Evolutionary conservation across 768 basidiomycete species (phyloP).

Genomic region (Tricholoma flavovirens): DNA sequence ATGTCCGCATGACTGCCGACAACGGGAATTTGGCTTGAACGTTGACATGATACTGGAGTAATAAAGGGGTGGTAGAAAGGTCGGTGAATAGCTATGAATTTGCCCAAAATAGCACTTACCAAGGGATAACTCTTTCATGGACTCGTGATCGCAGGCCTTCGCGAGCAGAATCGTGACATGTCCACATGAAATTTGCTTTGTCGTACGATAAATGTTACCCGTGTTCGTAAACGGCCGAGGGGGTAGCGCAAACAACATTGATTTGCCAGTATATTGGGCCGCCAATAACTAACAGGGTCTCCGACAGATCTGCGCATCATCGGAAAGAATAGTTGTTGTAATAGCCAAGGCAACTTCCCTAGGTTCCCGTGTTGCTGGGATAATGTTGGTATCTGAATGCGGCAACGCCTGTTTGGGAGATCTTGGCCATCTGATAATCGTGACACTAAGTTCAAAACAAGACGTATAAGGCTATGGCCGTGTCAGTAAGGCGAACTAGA

Average conservation of each 20-base stretch:
- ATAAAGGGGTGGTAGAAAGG: background rate
- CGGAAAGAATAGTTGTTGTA: background rate
- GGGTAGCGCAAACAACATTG: background rate
- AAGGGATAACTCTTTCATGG: background rate
- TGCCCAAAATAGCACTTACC: background rate
- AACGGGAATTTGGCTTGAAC: slow-evolving; percentile 1
- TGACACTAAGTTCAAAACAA: background rate
- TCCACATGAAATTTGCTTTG: background rate
- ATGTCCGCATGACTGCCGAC: background rate
- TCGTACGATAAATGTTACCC: background rate
- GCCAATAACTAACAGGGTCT: background rate
- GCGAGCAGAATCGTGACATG: too few relatives aligned
- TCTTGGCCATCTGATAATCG: background rate
- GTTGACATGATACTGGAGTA: slow-evolving; percentile 2
- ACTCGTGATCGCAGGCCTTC: background rate
- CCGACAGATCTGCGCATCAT: background rate
- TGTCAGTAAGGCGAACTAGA: too few relatives aligned
- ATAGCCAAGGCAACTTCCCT: background rate
- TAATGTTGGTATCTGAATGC: background rate
- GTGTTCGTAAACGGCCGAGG: background rate
- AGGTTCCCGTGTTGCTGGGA: background rate
- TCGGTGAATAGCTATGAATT: background rate
- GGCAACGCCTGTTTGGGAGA: background rate
- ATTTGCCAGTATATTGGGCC: background rate
- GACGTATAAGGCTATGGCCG: background rate